These are phyloP conservation scores for Fusarium virguliforme DNA, from an alignment of 2,329 filamentous ascomycete species.

Conservation along the genomic window DNA sequence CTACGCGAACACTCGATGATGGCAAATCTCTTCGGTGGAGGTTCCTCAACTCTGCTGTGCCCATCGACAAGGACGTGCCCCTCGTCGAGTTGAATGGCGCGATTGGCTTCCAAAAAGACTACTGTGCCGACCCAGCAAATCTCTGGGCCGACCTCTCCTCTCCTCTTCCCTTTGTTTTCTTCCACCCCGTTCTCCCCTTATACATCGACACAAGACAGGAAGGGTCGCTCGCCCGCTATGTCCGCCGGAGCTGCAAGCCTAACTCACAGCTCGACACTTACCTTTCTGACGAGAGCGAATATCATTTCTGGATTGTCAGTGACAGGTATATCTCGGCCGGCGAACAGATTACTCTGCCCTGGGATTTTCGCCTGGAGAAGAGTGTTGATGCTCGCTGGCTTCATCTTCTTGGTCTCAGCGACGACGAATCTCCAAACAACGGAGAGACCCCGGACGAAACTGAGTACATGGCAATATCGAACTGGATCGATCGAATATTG, in stretches of 20 bases:
- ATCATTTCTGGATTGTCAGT: constrained; percentile 94
- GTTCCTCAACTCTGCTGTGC: constrained; percentile 68
- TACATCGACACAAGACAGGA: constrained; percentile 94
- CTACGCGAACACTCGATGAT: constrained; percentile 54
- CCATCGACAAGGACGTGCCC: constrained; percentile 71
- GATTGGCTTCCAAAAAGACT: constrained; percentile 81
- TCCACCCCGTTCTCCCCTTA: constrained; percentile 89
- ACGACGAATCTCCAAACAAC: constrained; percentile 68
- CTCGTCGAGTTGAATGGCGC: constrained; percentile 83
- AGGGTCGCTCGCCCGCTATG: constrained; percentile 88
- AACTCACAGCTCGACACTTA: constrained; percentile 92
- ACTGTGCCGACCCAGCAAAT: constrained; percentile 77
- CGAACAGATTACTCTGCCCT: constrained; percentile 76
- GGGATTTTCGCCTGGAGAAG: constrained; percentile 77
- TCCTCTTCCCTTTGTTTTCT: constrained; percentile 83
- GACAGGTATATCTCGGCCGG: constrained; percentile 79
- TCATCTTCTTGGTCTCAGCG: constrained; percentile 73
- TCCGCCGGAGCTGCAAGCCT: constrained; percentile 91
- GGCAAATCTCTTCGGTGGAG: constrained; percentile 76
- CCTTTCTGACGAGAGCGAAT: constrained; percentile 82
- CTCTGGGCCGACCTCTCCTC: constrained; percentile 77
- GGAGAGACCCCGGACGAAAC: constrained; percentile 70
- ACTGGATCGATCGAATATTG: constrained; percentile 79
- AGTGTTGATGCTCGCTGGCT: constrained; percentile 69
- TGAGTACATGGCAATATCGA: constrained; percentile 73